phyloP scores from a whole-genome alignment of 176 grass and related monocot genomes.

The Triticum dicoccoides region DNA sequence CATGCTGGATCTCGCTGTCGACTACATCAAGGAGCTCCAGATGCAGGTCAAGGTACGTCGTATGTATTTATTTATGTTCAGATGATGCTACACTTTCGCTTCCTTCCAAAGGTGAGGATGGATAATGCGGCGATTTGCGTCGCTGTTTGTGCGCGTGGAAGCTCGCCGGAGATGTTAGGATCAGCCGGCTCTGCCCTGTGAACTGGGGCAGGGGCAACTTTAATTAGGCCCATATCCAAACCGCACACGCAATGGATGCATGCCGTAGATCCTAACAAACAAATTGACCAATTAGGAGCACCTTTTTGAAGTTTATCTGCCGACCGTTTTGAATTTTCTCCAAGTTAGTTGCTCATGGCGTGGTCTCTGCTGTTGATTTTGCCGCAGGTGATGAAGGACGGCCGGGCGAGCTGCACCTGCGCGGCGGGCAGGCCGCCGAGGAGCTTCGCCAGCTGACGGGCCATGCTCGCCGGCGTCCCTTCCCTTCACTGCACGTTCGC shows the following conservation, averaged over 20 bases:
- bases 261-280: not conserved
- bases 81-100: not conserved
- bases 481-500: too few relatives aligned
- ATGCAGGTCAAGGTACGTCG: conserved; percentile 77
- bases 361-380: not conserved
- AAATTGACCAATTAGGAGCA: not conserved
- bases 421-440: conserved; percentile 54
- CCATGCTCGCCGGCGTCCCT: not conserved
- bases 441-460: conserved; percentile 30
- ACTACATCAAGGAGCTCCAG: conserved; percentile 98
- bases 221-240: conserved; percentile 10
- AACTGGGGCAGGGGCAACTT: conserved; percentile 35
- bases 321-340: not conserved
- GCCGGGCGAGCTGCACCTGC: conserved; percentile 64
- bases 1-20: conserved; percentile 94
- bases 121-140: not conserved
- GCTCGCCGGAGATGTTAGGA: not conserved
- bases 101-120: not conserved
- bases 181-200: conserved; percentile 31
- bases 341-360: not conserved
- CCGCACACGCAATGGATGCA: not conserved
- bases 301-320: not conserved
- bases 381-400: conserved; percentile 56
- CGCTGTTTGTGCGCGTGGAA: not conserved
- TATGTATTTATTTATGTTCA: not conserved